These are phyloP conservation scores for Apophysomyces trapeziformis DNA, from an alignment of 371 early-diverging fungal genomes.

Conservation along the genomic window DNA sequence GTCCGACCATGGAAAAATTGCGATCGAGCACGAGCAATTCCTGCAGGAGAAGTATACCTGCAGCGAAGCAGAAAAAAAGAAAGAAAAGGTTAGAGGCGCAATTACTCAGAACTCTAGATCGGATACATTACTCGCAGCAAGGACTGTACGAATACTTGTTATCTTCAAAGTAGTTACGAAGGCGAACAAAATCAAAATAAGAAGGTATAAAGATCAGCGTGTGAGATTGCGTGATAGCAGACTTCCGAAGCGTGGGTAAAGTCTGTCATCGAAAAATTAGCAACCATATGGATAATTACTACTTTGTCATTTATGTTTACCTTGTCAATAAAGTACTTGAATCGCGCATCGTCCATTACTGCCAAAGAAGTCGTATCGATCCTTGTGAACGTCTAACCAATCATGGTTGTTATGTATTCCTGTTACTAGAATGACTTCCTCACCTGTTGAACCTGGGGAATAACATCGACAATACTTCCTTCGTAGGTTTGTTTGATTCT, in stretches of 20 bases:
- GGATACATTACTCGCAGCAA: constrained; percentile 70
- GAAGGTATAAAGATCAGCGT: constrained; percentile 91
- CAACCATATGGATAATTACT: not conserved
- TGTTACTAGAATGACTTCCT: not conserved
- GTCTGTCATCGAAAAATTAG: constrained; percentile 29
- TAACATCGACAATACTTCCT: constrained; percentile 80
- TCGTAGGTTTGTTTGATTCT: constrained; percentile 66
- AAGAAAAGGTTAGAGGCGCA: not conserved
- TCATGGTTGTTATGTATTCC: not conserved
- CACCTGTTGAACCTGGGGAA: constrained; percentile 80
- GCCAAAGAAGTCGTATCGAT: constrained; percentile 62
- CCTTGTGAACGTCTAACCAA: constrained; percentile 64
- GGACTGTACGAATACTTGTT: constrained; percentile 74
- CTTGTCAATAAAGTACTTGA: constrained; percentile 84
- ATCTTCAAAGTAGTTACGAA: constrained; percentile 87
- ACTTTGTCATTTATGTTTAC: constrained; percentile 28
- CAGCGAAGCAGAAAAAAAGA: not conserved
- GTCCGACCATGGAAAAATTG: constrained; percentile 83
- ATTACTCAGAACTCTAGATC: constrained; percentile 22
- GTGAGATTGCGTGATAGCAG: constrained; percentile 68
- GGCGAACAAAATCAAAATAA: constrained; percentile 95
- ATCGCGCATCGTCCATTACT: constrained; percentile 80
- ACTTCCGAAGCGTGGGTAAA: constrained; percentile 61
- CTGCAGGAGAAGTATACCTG: constrained; percentile 67
- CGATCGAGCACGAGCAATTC: constrained; percentile 78